Conservation (phyloP, 345 rosid species). For the Raphanus sativus region DNA sequence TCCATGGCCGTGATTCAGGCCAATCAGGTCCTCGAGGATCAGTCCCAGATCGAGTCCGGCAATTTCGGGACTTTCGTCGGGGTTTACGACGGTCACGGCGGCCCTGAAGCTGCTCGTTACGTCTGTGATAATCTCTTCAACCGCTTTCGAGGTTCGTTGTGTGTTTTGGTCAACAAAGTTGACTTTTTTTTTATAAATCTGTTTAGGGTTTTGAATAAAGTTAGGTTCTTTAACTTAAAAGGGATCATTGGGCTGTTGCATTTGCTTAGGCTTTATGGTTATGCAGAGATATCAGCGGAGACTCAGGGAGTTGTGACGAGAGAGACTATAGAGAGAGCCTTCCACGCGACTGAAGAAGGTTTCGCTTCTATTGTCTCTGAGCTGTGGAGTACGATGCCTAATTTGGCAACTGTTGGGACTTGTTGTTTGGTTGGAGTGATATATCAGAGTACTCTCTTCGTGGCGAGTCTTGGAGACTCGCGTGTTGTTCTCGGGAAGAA, state of each 20-base stretch:
- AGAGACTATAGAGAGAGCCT: slow-evolving; percentile 74
- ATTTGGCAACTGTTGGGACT: slow-evolving; percentile 76
- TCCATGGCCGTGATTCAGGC: slow-evolving; percentile 95
- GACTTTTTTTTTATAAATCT: neutral
- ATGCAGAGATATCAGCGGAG: slow-evolving; percentile 82
- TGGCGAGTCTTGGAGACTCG: slow-evolving; percentile 89
- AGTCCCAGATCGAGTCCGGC: slow-evolving; percentile 91
- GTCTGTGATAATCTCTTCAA: slow-evolving; percentile 75
- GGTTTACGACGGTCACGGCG: slow-evolving; percentile 92
- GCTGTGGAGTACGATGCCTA: slow-evolving; percentile 58
- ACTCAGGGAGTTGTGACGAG: slow-evolving; percentile 57
- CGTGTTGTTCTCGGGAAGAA: slow-evolving; percentile 84
- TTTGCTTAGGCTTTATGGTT: slow-evolving; percentile 73
- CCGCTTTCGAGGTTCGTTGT: slow-evolving; percentile 69
- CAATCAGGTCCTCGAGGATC: slow-evolving; percentile 84
- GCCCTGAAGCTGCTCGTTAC: slow-evolving; percentile 82
- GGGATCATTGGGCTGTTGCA: neutral
- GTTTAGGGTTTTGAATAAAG: slow-evolving; percentile 4
- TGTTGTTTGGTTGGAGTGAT: slow-evolving; percentile 93
- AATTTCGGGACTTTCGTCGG: slow-evolving; percentile 92
- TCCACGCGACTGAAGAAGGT: slow-evolving; percentile 75
- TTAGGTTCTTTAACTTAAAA: slow-evolving; percentile 35
- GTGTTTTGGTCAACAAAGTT: neutral
- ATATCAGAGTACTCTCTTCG: slow-evolving; percentile 67
- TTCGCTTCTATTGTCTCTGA: slow-evolving; percentile 72